Conservation (phyloP, 345 rosid genomes). For the Geranium brycei region DNA sequence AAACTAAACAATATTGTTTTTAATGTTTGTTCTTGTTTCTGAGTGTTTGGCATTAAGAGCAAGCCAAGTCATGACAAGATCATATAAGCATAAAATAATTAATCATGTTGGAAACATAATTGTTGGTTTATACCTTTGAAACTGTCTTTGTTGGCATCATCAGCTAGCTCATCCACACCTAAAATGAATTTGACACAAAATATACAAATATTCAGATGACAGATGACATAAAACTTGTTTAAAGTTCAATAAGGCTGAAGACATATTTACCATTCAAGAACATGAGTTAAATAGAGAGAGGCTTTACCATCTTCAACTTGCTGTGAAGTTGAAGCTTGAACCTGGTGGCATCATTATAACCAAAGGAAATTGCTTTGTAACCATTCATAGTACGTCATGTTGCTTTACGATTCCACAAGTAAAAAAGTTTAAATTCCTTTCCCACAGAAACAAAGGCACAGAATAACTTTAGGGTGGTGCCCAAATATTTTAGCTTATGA, state of each 20-base stretch:
- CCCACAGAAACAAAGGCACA: too few relatives aligned
- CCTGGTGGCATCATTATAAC: not conserved
- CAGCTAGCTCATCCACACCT: not conserved
- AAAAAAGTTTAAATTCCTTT: too few relatives aligned
- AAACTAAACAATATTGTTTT: not conserved
- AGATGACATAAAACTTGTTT: too few relatives aligned
- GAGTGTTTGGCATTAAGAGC: not conserved
- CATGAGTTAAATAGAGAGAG: not conserved
- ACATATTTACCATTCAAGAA: not conserved
- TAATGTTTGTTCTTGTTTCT: not conserved
- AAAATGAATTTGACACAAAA: not conserved
- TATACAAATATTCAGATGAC: too few relatives aligned
- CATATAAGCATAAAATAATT: not conserved
- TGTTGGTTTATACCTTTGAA: too few relatives aligned
- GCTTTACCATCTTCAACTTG: not conserved
- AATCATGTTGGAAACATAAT: not conserved
- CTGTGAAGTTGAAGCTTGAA: not conserved
- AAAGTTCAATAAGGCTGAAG: too few relatives aligned
- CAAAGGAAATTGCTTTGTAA: not conserved
- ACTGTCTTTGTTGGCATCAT: not conserved
- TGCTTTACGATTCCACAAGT: too few relatives aligned
- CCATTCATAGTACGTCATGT: too few relatives aligned
- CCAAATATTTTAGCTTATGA: too few relatives aligned
- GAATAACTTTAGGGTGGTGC: too few relatives aligned
- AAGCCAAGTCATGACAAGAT: not conserved